Percentiles rank a stretch among this genome's conserved stretches.
Conservation (phyloP, 2,329 filamentous ascomycete genomes). For the Colletotrichum sp. region DNA sequence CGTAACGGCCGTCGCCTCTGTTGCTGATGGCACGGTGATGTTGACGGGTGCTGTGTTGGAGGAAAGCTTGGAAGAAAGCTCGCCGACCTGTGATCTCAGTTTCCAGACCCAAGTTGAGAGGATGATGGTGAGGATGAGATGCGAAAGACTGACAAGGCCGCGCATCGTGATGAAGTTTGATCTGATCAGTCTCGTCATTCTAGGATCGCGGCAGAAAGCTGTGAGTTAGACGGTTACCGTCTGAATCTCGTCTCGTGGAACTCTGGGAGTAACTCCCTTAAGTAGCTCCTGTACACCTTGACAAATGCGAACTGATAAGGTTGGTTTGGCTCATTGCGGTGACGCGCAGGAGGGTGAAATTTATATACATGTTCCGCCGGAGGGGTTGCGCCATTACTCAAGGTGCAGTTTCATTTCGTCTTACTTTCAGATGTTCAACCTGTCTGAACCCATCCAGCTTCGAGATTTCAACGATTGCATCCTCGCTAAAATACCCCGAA, state of each 20-base stretch:
- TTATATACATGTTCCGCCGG: neutral
- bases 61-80: neutral
- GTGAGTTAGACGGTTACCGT: neutral
- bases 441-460: neutral
- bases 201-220: neutral
- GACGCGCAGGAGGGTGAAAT: neutral
- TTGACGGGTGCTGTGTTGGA: neutral
- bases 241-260: neutral
- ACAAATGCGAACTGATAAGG: neutral
- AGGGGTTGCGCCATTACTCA: neutral
- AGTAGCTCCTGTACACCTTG: neutral
- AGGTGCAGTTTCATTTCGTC: neutral
- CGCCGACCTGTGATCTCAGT: neutral
- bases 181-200: neutral
- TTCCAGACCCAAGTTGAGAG: neutral
- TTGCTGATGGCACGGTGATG: neutral
- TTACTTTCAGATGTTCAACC: neutral
- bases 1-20: neutral
- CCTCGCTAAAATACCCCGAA: neutral
- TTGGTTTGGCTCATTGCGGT: neutral
- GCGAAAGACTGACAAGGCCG: neutral
- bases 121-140: neutral
- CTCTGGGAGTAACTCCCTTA: neutral
- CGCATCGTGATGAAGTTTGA: neutral
- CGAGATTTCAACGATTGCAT: neutral